Conservation (phyloP, 768 basidiomycete species). For the Exsudoporus frostii region DNA sequence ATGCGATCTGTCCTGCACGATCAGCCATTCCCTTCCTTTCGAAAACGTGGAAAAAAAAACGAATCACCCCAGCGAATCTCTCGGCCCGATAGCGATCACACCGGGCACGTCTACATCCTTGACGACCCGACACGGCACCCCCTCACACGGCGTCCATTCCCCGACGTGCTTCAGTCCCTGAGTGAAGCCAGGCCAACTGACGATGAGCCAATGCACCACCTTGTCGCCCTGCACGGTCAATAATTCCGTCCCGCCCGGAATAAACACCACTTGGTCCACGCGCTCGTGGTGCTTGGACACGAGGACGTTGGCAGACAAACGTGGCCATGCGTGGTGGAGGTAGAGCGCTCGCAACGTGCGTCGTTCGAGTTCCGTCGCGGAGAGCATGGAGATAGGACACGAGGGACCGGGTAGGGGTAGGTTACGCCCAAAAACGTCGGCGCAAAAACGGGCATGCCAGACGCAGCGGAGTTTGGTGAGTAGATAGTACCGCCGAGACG, state of each 20-base stretch:
- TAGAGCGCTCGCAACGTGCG: slow-evolving; percentile 28
- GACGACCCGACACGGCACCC: slow-evolving; percentile 18
- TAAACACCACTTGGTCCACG: slow-evolving; percentile 28
- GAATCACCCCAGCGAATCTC: slow-evolving; percentile 6
- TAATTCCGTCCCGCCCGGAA: slow-evolving; percentile 25
- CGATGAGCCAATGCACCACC: slow-evolving; percentile 24
- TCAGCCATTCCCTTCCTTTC: background rate
- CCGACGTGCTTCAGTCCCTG: slow-evolving; percentile 17
- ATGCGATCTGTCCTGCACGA: background rate
- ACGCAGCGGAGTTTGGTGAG: slow-evolving; percentile 25
- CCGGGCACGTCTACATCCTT: slow-evolving; percentile 18
- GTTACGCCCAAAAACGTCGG: slow-evolving; percentile 20
- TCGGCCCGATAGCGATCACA: slow-evolving; percentile 21
- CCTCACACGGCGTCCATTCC: slow-evolving; percentile 18
- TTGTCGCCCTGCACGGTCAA: slow-evolving; percentile 27
- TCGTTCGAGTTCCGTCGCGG: slow-evolving; percentile 23
- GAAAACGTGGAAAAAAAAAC: background rate
- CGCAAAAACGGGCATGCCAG: slow-evolving; percentile 22
- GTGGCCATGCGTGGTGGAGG: slow-evolving; percentile 24
- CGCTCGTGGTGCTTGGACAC: background rate
- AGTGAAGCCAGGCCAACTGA: slow-evolving; percentile 10
- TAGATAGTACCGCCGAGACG: slow-evolving; percentile 26
- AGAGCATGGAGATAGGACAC: slow-evolving; percentile 10
- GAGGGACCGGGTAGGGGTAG: slow-evolving; percentile 21
- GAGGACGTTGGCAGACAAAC: slow-evolving; percentile 12